These are phyloP conservation scores for Pythium folliculosum DNA, from an alignment of 352 stramenopile genomes.

Conservation along the genomic window DNA sequence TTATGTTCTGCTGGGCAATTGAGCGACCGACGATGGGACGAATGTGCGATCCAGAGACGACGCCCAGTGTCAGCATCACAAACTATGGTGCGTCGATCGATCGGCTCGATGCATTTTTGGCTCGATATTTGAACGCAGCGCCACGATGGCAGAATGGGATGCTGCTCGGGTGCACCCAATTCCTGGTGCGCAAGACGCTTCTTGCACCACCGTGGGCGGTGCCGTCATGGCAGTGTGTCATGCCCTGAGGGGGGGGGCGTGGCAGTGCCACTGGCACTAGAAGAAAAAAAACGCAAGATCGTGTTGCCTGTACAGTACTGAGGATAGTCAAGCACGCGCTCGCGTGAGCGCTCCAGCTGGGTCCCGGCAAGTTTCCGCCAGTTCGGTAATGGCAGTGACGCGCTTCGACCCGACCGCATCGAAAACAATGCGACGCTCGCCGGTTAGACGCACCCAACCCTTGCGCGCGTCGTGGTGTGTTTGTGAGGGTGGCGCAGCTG, in stretches of 20 bases:
- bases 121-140: neutral
- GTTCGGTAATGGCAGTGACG: neutral
- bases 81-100: neutral
- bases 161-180: too few species aligned
- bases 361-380: neutral
- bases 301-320: too few species aligned
- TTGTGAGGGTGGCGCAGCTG: neutral
- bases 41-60: neutral
- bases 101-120: neutral
- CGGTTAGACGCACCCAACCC: neutral
- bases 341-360: conserved; percentile 13
- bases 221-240: neutral
- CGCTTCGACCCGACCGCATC: neutral
- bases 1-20: neutral
- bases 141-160: neutral
- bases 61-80: neutral
- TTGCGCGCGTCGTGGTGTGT: neutral
- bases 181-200: too few species aligned
- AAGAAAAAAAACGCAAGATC: too few species aligned
- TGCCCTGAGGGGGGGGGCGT: too few species aligned
- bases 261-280: too few species aligned
- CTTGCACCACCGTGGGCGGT: neutral
- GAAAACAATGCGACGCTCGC: conserved; percentile 1
- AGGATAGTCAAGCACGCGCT: neutral
- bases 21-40: neutral